Evolutionary conservation across 2,329 filamentous ascomycete genomes (phyloP).

Genomic region (Hymenoscyphus linearis): DNA sequence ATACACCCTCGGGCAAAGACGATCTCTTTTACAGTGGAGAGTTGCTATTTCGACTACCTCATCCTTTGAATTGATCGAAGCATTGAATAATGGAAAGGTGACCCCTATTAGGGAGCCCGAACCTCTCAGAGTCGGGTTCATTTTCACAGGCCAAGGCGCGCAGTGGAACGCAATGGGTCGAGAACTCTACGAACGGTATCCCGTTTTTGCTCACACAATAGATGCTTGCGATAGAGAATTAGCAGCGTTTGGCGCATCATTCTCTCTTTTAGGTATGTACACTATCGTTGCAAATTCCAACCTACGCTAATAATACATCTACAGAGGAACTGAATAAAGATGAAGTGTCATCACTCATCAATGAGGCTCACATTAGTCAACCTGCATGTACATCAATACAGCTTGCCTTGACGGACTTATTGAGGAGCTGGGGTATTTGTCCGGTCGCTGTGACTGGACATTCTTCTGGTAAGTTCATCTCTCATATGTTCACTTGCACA

Average conservation of each 20-base stretch:
- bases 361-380: constrained; percentile 32
- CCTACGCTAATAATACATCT: background rate
- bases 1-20: constrained; percentile 27
- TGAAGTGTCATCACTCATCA: constrained; percentile 18
- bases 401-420: constrained; percentile 39
- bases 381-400: constrained; percentile 45
- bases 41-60: constrained; percentile 23
- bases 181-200: constrained; percentile 22
- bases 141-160: constrained; percentile 29
- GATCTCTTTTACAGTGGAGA: constrained; percentile 27
- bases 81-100: constrained; percentile 32
- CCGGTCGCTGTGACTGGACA: constrained; percentile 38
- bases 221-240: constrained; percentile 33
- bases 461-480: constrained; percentile 34
- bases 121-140: constrained; percentile 20
- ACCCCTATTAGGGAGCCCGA: constrained; percentile 21
- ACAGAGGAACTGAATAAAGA: constrained; percentile 24
- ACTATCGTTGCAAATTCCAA: background rate
- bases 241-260: constrained; percentile 19
- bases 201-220: constrained; percentile 21
- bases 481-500: background rate
- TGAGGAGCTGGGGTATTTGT: constrained; percentile 38
- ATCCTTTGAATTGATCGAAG: constrained; percentile 26
- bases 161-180: constrained; percentile 28
- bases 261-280: constrained; percentile 21